phyloP scores from a whole-genome alignment of 1,284 basidiomycete genomes.

The Tilletia caries region DNA sequence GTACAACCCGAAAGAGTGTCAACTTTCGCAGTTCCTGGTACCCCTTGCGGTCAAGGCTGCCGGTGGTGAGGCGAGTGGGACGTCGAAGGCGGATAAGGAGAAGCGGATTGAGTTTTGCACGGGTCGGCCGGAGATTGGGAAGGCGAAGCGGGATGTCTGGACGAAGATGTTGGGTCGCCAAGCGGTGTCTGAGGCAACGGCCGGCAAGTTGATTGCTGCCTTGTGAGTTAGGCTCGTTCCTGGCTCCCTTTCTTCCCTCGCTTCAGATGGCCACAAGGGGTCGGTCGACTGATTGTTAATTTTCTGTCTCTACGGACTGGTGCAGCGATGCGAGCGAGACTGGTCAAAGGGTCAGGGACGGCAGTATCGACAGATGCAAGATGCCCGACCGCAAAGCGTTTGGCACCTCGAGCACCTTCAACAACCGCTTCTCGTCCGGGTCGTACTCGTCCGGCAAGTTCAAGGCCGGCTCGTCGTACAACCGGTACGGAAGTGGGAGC shows the following conservation, averaged over 20 bases:
- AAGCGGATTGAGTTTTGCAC: slow-evolving; percentile 26
- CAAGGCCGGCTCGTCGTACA: background rate
- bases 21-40: slow-evolving; percentile 32
- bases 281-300: background rate
- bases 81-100: slow-evolving; percentile 20
- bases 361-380: background rate
- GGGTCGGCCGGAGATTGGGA: slow-evolving; percentile 21
- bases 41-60: slow-evolving; percentile 16
- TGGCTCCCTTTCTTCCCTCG: background rate
- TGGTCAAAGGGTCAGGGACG: slow-evolving; percentile 19
- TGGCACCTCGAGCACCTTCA: slow-evolving; percentile 10
- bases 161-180: slow-evolving; percentile 22
- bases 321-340: slow-evolving; percentile 2
- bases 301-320: background rate
- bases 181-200: slow-evolving; percentile 13
- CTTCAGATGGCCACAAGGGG: no score
- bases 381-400: slow-evolving; percentile 15
- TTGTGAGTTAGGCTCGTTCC: background rate
- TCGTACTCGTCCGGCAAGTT: background rate
- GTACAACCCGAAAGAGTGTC: slow-evolving; percentile 29
- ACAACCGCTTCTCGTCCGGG: background rate
- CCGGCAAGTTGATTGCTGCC: slow-evolving; percentile 16
- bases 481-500: background rate
- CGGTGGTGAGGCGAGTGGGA: slow-evolving; percentile 18
- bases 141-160: slow-evolving; percentile 17